Base-by-base conservation (phyloP, 2,329 filamentous ascomycete genomes). In the Rachicladosporium sp. region DNA sequence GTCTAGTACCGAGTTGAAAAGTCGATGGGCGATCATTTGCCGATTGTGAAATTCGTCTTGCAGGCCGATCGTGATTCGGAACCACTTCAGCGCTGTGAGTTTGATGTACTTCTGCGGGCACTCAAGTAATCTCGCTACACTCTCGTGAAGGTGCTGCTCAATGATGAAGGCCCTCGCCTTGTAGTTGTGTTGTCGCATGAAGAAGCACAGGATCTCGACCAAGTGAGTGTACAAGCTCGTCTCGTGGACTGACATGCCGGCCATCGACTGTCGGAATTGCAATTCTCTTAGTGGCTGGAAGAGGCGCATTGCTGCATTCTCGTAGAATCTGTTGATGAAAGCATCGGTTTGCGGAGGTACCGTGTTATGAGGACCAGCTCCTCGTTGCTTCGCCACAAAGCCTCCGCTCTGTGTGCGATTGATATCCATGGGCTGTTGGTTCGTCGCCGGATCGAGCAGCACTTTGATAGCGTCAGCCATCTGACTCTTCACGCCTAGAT, bases 401-500 rank as follows among this genome's bases (percentile, higher is more conserved):
- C 91, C 85, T 47, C 73, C 74, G 44, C 80, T 82, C 7, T 42
- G 40, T 29, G 71, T 71, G 32, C 49, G 42, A 47, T 64, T 68
- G 44, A 76, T 67, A 46, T 83, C 80, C 48, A 78, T 69, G 29
- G 73, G 74, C 41, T 70, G 61, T 37, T 71, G 70, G 36, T 71
- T 71, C 40, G 76, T 60, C 61, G 78, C 63, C 57, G 86, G 70
- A 49, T 96, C 91, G 29, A 98, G 71, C 8, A 98, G 69, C 13
- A 96, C 82, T 63, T 94, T 95, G 57, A 98, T 80, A 6, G 89
- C 86, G 64, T 98, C 91, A 3, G 88, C 87, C 54, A 96, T 81
- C 59, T 96, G 91, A 21, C 86, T 87, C 63, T 94, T 95, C 46
- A 96, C 87, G 1, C 91, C 91, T 10, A 96, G 69, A 55, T 98